Percentiles rank a stretch among this genome's conserved stretches.
These are phyloP conservation scores for Colletotrichum sp. DNA, from an alignment of 2,329 filamentous ascomycete species.

Conservation along the genomic window DNA sequence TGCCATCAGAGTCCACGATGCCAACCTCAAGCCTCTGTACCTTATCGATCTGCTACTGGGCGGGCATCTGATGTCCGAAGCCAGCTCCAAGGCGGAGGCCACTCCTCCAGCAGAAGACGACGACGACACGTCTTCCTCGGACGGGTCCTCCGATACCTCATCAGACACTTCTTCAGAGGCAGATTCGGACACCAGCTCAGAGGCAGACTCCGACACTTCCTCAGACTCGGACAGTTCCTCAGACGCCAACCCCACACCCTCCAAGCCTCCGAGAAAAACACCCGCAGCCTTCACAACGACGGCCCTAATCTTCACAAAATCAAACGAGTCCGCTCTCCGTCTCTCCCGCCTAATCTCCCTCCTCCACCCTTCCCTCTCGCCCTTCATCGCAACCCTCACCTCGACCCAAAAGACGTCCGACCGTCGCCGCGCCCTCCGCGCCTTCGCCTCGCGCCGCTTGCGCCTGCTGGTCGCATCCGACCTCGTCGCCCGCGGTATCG, in stretches of 20 bases:
- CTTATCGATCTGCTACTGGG: slow-evolving; percentile 77
- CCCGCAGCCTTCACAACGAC: slow-evolving; percentile 38
- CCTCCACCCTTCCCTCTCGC: slow-evolving; percentile 63
- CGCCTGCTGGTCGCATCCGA: slow-evolving; percentile 89
- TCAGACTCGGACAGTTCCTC: slow-evolving; percentile 32
- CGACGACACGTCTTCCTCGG: slow-evolving; percentile 29
- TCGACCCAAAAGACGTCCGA: slow-evolving; percentile 78
- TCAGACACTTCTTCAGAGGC: slow-evolving; percentile 35
- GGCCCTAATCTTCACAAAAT: slow-evolving; percentile 87
- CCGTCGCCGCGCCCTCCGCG: slow-evolving; percentile 69
- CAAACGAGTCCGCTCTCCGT: slow-evolving; percentile 86
- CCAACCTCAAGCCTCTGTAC: slow-evolving; percentile 80
- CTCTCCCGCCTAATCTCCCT: slow-evolving; percentile 80
- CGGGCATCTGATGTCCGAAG: slow-evolving; percentile 45
- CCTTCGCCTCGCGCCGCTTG: slow-evolving; percentile 67
- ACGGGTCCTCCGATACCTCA: slow-evolving; percentile 35
- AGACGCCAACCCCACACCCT: slow-evolving; percentile 14
- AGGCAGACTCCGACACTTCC: slow-evolving; percentile 38
- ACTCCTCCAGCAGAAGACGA: slow-evolving; percentile 21
- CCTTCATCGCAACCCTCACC: slow-evolving; percentile 72
- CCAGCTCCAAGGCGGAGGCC: slow-evolving; percentile 19
- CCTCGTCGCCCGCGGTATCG: slow-evolving; percentile 89
- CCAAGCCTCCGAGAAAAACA: neutral
- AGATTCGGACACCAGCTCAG: slow-evolving; percentile 27
- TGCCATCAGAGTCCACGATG: slow-evolving; percentile 71